These are phyloP conservation scores for Apiotrichum siamense DNA, from an alignment of 1,284 basidiomycete species.

Conservation along the genomic window DNA sequence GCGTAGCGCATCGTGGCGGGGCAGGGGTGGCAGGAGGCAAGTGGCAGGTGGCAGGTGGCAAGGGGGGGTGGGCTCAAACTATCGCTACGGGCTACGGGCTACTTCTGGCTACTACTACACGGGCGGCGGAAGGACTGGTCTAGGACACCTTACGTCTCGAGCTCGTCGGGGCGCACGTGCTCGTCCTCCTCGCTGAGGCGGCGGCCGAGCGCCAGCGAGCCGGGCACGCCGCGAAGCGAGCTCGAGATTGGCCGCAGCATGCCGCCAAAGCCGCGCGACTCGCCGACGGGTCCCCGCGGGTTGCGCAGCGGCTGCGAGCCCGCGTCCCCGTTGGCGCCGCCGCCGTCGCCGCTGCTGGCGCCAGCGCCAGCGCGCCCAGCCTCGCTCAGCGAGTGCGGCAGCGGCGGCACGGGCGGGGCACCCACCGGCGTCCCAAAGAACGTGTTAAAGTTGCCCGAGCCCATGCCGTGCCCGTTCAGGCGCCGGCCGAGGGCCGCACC, in stretches of 20 bases:
- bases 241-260: constrained; percentile 7
- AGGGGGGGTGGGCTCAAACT: too few species aligned
- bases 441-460: constrained; percentile 25
- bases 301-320: constrained; percentile 32
- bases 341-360: too few species aligned
- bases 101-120: neutral
- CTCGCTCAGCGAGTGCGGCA: constrained; percentile 17
- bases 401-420: constrained; percentile 38
- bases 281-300: constrained; percentile 41
- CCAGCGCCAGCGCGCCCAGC: too few species aligned
- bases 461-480: constrained; percentile 23
- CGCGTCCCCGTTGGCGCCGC: constrained; percentile 7
- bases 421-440: constrained; percentile 26
- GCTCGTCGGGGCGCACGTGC: constrained; percentile 21
- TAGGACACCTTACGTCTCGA: constrained; percentile 6
- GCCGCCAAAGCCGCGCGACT: constrained; percentile 25
- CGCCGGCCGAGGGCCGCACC: constrained; percentile 27
- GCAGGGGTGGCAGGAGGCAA: too few species aligned
- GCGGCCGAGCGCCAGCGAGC: constrained; percentile 16
- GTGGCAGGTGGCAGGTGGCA: too few species aligned
- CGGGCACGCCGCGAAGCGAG: constrained; percentile 19
- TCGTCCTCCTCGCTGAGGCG: constrained; percentile 35
- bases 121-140: neutral
- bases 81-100: too few species aligned
- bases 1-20: too few species aligned